A percentile compares a stretch with the other conserved stretches of the same genome.
Conservation (phyloP, 805 yeast species). For the Zygoascus biomembranicola region DNA sequence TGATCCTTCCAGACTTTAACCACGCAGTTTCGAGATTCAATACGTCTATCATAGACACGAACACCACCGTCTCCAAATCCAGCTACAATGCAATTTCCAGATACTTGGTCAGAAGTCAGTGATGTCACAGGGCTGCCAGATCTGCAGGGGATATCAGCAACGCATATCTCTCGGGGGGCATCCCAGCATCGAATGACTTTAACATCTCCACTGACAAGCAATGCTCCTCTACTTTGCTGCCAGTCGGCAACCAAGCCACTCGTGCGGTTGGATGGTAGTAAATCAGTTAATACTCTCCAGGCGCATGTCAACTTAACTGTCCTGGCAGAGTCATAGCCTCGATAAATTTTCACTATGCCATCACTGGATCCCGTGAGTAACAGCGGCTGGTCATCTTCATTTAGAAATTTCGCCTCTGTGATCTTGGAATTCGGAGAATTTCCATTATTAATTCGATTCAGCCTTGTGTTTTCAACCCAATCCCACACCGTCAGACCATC, state of each 20-base stretch:
- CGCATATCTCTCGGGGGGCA: constrained; percentile 85
- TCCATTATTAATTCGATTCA: constrained; percentile 69
- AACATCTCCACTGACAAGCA: constrained; percentile 90
- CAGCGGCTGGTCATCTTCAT: constrained; percentile 87
- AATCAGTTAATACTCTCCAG: constrained; percentile 89
- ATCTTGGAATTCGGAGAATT: constrained; percentile 84
- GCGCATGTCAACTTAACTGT: constrained; percentile 63
- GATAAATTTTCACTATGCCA: constrained; percentile 84
- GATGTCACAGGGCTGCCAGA: constrained; percentile 84
- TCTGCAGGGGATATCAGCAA: constrained; percentile 83
- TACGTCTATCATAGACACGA: constrained; percentile 83
- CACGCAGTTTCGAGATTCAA: constrained; percentile 79
- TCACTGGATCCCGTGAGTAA: constrained; percentile 85
- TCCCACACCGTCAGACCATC: constrained; percentile 83
- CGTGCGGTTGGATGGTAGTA: constrained; percentile 69
- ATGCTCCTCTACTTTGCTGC: constrained; percentile 93
- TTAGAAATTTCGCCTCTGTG: constrained; percentile 76
- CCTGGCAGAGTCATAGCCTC: constrained; percentile 54
- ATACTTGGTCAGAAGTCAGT: constrained; percentile 89
- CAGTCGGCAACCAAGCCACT: constrained; percentile 85
- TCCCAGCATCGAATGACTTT: constrained; percentile 92
- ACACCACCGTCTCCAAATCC: constrained; percentile 90
- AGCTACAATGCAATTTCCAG: constrained; percentile 82
- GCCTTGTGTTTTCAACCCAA: constrained; percentile 55
- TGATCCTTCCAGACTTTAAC: constrained; percentile 65